Percentiles rank a stretch among this genome's conserved stretches.
phyloP scores from a whole-genome alignment of 805 yeast genomes.

The Metahyphopichia silvanorum region DNA sequence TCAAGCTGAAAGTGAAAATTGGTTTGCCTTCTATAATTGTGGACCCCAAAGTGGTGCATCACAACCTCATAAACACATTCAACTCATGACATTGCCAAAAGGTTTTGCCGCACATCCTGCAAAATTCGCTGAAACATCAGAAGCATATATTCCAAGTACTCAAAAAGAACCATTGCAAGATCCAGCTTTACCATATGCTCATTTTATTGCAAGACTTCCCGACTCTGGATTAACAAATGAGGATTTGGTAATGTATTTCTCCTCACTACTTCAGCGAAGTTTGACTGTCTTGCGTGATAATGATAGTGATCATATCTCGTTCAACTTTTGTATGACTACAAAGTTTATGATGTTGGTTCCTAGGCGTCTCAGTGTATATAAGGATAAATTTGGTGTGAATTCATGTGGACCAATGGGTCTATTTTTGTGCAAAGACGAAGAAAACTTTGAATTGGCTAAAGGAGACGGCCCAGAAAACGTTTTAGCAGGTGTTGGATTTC shows the following conservation, averaged over 20 bases:
- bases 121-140: slow-evolving; percentile 33
- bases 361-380: slow-evolving; percentile 55
- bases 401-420: slow-evolving; percentile 81
- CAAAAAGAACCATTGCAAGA: slow-evolving; percentile 59
- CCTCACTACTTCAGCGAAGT: slow-evolving; percentile 67
- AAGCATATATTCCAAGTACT: slow-evolving; percentile 52
- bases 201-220: slow-evolving; percentile 68
- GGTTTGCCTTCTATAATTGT: slow-evolving; percentile 84
- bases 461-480: slow-evolving; percentile 49
- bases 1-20: slow-evolving; percentile 34
- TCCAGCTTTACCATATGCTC: slow-evolving; percentile 70
- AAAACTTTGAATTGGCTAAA: slow-evolving; percentile 45
- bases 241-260: slow-evolving; percentile 62
- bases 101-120: slow-evolving; percentile 59
- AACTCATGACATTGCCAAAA: slow-evolving; percentile 69
- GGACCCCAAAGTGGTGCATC: slow-evolving; percentile 94
- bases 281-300: slow-evolving; percentile 62
- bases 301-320: slow-evolving; percentile 51
- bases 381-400: slow-evolving; percentile 60
- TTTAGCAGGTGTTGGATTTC: slow-evolving; percentile 65
- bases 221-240: slow-evolving; percentile 45
- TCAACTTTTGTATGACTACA: slow-evolving; percentile 78
- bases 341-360: slow-evolving; percentile 89
- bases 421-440: slow-evolving; percentile 67
- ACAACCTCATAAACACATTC: slow-evolving; percentile 89